phyloP scores from a whole-genome alignment of 2,329 filamentous ascomycete genomes.

The Xylogone sp. region DNA sequence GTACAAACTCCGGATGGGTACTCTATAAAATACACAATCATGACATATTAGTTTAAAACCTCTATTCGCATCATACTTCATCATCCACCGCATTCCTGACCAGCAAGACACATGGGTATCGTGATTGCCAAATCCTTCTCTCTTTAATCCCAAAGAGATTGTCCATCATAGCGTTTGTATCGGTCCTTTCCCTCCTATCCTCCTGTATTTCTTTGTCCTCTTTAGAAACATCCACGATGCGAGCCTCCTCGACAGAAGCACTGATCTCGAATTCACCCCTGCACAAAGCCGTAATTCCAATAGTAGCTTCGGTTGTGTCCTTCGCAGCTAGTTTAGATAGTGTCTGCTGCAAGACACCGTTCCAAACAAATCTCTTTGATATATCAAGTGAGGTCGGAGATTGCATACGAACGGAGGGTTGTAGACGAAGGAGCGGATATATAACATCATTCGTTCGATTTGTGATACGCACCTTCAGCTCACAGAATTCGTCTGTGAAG shows the following conservation, averaged over 20 bases:
- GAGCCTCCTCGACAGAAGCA: conserved; percentile 77
- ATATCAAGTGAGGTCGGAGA: conserved; percentile 67
- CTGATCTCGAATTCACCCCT: conserved; percentile 79
- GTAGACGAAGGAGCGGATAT: conserved; percentile 68
- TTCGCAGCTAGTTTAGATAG: conserved; percentile 60
- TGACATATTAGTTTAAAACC: not conserved
- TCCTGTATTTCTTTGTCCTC: conserved; percentile 26
- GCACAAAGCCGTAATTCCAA: conserved; percentile 73
- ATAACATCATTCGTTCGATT: conserved; percentile 70
- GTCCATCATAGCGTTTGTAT: conserved; percentile 56
- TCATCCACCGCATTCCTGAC: conserved; percentile 42
- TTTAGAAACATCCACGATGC: conserved; percentile 33
- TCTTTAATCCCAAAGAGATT: conserved; percentile 55
- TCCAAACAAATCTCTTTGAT: conserved; percentile 78
- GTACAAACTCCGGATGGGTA: not conserved
- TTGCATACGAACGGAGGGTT: conserved; percentile 73
- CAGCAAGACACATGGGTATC: conserved; percentile 51
- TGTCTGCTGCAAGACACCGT: conserved; percentile 74
- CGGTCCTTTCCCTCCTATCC: conserved; percentile 37
- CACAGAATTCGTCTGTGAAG: conserved; percentile 60
- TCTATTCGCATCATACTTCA: conserved; percentile 5
- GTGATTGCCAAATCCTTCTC: conserved; percentile 61
- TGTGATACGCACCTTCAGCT: conserved; percentile 64
- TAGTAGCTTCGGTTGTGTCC: conserved; percentile 53
- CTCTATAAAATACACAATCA: not conserved